Evolutionary conservation across 805 yeast species (phyloP), one percentile per base, ranked within the genome.

Genomic region (Saccharomycopsis amapae): DNA sequence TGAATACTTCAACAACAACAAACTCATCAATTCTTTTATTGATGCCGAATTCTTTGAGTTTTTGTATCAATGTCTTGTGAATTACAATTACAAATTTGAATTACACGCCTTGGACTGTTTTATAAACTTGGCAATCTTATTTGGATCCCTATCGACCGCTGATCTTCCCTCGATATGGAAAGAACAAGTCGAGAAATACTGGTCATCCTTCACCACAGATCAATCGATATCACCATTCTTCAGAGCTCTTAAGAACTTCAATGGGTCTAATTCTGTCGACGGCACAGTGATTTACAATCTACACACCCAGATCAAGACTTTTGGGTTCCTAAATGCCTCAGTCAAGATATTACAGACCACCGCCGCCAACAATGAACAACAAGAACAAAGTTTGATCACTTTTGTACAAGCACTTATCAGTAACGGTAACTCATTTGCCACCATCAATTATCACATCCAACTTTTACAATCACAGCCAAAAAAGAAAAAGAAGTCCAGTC

Each of bases 91-190:
- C 24, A 46, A 43, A 38, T 46, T 46, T 40, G 50, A 50, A 30
- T 34, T 50, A 3, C 40, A 39, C 10, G 47, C 48, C 5, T 38
- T 46, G 40, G 48, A 50, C 43, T 43, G 47, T 36, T 40, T 46
- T n/a, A 46, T 43, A 15, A 50, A 50, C 36, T 37, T 50, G 10
- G 45, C 48, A 1, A 35, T 45, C 17, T 32, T 50, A 15, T 50
- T 46, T 30, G 38, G 26, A 12, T 15, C 40, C 20, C 37, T 48
- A 36, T 9, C 23, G 17, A n/a, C 20, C 10, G 32, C 22, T 3
- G 45, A 40, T 26, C 9, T 37, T 5, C 51, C 51, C 3, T 28
- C 26, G 28, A 23, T 13, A 13, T 48, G 51, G 51, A 36, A 24
- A 9, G 17, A 15, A n/a, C 38, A 20, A 10, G 33, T 39, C 17